A percentile compares a stretch with the other conserved stretches of the same genome.
Conservation (phyloP, 768 basidiomycete species). For the Pleurotus giganteus region DNA sequence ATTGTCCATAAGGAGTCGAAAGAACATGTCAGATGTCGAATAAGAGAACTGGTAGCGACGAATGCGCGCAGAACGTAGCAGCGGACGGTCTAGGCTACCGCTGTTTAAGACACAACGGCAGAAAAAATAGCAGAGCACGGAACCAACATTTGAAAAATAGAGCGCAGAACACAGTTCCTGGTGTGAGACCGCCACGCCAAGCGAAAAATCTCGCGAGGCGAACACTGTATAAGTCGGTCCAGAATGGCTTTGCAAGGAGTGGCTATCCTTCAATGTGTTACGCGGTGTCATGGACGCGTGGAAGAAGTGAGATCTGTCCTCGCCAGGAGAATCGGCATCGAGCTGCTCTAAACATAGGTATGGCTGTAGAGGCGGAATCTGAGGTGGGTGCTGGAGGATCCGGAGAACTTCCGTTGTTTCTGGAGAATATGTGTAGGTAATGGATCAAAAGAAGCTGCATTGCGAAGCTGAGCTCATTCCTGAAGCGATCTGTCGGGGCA, state of each 20-base stretch:
- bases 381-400: background rate
- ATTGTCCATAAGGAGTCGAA: slow-evolving; percentile 1
- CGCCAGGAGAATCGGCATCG: background rate
- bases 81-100: background rate
- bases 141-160: background rate
- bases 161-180: no score
- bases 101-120: background rate
- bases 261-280: no score
- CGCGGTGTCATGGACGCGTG: no score
- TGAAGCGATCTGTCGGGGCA: background rate
- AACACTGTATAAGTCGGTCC: no score
- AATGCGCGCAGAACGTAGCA: background rate
- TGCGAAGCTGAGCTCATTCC: background rate
- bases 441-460: background rate
- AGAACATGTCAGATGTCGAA: background rate
- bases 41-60: background rate
- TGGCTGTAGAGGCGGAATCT: background rate
- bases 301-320: no score
- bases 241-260: no score
- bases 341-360: background rate
- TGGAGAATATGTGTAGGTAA: background rate
- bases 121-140: background rate
- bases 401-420: no score
- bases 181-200: no score
- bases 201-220: background rate